Evolutionary conservation across 805 yeast genomes (phyloP), one percentile per base, ranked within the genome.

Genomic region (Suhomyces canberraensis): DNA sequence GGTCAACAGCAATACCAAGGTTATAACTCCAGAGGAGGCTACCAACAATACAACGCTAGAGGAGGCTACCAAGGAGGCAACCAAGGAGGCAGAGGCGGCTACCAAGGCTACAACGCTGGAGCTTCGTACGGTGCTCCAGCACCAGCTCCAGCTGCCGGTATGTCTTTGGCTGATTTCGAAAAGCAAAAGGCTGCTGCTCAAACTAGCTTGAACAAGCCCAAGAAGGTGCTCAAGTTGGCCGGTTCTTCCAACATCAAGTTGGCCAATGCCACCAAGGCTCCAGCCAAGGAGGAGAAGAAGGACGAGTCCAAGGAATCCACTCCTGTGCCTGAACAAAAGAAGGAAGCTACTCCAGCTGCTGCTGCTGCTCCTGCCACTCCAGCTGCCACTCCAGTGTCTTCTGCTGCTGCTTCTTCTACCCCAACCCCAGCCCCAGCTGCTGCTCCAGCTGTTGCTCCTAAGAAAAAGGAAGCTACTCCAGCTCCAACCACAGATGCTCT

Each of bases 141-240:
- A 33, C 39, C 51, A 46, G 21, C 52, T 44, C 35, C 53, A 37
- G 46, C 47, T 58, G 41, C 59, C 52, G 62, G 60, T 8, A 79
- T 86, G 87, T 75, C 90, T 26, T 71, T 87, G 51, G 95, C 88
- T 36, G 95, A 86, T 47, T 87, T 79, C 66, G 82, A 84, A 56
- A 81, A 81, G 56, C 85, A 81, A 56, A 75, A 79, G 55, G 61
- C 71, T 39, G 73, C 67, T 21, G 45, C 58, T 41, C 65, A 51
- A 40, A 64, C 63, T 42, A 51, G 65, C 31, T 59, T 66, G 48
- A 70, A 66, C 51, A 74, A 75, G 56, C 82, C 84, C 30, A 85
- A 83, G 70, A 80, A 71, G 54, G 76, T 79, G 32, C 71, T 84
- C 60, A 82, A 81, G 57, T 69, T 84, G 57, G 79, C 81, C 25